Percentiles rank a stretch among this genome's conserved stretches.
These are phyloP conservation scores for Tieghemiomyces parasiticus DNA, from an alignment of 192 early-diverging fungal genomes.

Conservation along the genomic window DNA sequence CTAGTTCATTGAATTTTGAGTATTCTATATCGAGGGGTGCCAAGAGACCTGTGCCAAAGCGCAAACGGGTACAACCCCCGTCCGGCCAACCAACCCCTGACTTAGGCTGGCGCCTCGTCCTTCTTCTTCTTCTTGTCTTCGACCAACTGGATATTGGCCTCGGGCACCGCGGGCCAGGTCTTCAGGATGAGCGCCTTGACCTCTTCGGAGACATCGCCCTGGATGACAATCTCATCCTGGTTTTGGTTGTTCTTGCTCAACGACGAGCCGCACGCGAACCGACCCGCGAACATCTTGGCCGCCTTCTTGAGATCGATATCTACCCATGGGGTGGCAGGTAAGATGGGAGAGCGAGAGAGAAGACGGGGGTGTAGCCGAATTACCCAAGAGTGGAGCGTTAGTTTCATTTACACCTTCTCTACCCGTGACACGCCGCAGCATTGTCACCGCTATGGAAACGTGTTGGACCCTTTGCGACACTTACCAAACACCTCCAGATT, in stretches of 20 bases:
- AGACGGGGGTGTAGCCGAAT: no score
- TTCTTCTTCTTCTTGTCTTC: conserved; percentile 9
- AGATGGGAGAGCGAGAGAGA: not conserved
- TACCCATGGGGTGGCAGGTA: conserved; percentile 19
- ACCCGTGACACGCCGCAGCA: no score
- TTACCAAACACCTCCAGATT: conserved; percentile 84
- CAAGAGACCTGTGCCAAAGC: no score
- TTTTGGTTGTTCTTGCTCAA: conserved; percentile 86
- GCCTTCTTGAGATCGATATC: conserved; percentile 94
- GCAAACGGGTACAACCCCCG: no score
- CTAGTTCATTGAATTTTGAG: no score
- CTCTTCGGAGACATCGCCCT: conserved; percentile 89
- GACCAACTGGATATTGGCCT: not conserved
- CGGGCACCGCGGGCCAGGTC: conserved; percentile 47
- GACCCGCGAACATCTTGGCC: conserved; percentile 87
- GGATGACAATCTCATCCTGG: conserved; percentile 89
- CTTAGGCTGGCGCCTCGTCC: not conserved
- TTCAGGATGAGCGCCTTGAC: conserved; percentile 67
- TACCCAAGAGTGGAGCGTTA: no score
- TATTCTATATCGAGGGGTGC: no score
- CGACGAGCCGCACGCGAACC: conserved; percentile 92
- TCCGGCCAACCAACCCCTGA: no score
- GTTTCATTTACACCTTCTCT: no score
- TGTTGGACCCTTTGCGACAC: no score
- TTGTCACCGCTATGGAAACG: no score